Evolutionary conservation across 1,139 yeast species (phyloP).

Genomic region (Suhomyces kunorum): DNA sequence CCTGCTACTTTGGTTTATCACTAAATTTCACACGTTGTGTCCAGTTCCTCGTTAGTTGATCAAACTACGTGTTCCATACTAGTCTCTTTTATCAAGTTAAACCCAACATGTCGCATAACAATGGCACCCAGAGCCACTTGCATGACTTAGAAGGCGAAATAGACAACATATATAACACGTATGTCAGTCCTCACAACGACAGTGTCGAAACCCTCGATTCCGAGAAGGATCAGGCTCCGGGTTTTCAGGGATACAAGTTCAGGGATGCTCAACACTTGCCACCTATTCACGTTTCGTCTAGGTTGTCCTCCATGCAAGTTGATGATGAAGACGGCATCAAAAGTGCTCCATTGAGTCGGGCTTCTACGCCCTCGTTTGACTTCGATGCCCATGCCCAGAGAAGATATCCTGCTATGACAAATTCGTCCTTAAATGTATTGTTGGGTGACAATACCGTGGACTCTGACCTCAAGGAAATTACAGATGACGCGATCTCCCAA

Average conservation of each 20-base stretch:
- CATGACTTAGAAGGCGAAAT: conserved; percentile 34
- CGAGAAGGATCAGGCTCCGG: conserved; percentile 17
- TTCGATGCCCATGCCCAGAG: conserved; percentile 10
- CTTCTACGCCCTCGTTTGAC: conserved; percentile 15
- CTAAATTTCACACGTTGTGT: not conserved
- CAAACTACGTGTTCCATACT: not conserved
- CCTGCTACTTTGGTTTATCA: not conserved
- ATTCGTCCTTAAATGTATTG: conserved; percentile 42
- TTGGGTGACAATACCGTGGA: conserved; percentile 28
- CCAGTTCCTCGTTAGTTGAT: not conserved
- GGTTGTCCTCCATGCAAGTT: conserved; percentile 29
- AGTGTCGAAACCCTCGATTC: conserved; percentile 39
- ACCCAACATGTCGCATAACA: conserved; percentile 1
- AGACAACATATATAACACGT: conserved; percentile 37
- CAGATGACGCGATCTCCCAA: not conserved
- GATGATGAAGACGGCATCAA: conserved; percentile 18
- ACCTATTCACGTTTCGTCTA: conserved; percentile 33
- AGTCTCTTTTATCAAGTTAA: not conserved
- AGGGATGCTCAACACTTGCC: conserved; percentile 12
- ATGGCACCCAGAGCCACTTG: conserved; percentile 3
- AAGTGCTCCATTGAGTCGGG: conserved; percentile 30
- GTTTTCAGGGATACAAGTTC: conserved; percentile 9
- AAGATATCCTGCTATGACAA: conserved; percentile 27
- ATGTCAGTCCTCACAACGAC: conserved; percentile 20
- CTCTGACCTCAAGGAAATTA: conserved; percentile 8